Base-by-base conservation (phyloP, 1,139 yeast genomes). In the Hemisphaericaspora lyxosophila region DNA sequence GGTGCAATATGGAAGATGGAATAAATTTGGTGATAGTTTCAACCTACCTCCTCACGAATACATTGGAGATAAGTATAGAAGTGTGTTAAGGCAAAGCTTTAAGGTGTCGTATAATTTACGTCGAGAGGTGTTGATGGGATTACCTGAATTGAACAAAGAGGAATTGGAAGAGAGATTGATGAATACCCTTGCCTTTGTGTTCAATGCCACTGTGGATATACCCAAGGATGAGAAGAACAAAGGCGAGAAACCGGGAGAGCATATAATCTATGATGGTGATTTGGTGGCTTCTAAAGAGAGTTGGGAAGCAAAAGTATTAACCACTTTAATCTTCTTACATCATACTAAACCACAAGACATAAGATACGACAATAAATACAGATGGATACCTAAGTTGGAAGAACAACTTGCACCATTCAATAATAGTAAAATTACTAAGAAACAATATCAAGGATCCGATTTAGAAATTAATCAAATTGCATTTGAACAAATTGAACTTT, bases 101-200 rank as follows among this genome's bases (percentile, higher is more conserved):
- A 35, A 38, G 22, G 54, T 50, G 8, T 47, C 56, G 33, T 62
- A 57, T 49, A 52, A 56, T 17, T 25, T 31, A 1, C 45, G 56
- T 35, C 38, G 61, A 20, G 16, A 28, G 3, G 39, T 36, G 1
- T 38, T 59, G 2, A 41, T 60, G 5, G 36, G 39, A 2, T 39
- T 44, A 16, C 36, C 33, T 2, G 26, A 37, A 2, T 36, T 51
- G 15, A 31, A 35, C 1, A 39, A 41, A 16, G 32, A 37, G 0
- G 60, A 62, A 23, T 24, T 64, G 9, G 40, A 55, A 4, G 36
- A 45, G 14, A 43, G 76, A 15, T 34, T 64, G 24, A 41, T 57
- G 20, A 67, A 67, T 41, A 65, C 75, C 2, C 47, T 63, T 23
- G 62, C 57, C 14, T 70, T 70, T 49, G 65, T 69, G 3, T 64